phyloP scores from a whole-genome alignment of 2,329 filamentous ascomycete species.

The Curvularia spicifera region DNA sequence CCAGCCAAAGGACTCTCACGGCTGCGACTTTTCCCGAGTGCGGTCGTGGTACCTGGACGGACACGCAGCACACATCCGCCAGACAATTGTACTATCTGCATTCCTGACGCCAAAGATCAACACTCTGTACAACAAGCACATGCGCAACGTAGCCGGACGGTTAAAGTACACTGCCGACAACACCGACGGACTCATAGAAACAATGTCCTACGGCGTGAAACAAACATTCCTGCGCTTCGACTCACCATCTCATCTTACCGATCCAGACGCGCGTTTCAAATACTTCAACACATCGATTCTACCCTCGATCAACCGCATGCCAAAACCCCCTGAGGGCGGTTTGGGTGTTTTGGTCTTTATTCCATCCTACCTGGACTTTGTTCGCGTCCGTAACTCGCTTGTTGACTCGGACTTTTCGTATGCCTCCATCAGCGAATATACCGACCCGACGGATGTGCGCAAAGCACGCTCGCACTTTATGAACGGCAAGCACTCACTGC shows the following conservation, averaged over 20 bases:
- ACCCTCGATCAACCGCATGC: conserved; percentile 73
- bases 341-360: conserved; percentile 84
- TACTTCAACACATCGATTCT: conserved; percentile 87
- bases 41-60: conserved; percentile 92
- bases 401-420: conserved; percentile 75
- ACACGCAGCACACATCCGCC: conserved; percentile 78
- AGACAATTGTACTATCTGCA: conserved; percentile 80
- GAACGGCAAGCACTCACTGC: conserved; percentile 77
- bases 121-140: conserved; percentile 74
- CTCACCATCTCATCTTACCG: conserved; percentile 69
- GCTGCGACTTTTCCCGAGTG: conserved; percentile 91
- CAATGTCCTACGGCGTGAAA: conserved; percentile 70
- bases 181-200: conserved; percentile 72
- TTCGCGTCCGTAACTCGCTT: conserved; percentile 91
- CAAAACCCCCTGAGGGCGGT: conserved; percentile 62
- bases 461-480: conserved; percentile 88
- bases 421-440: conserved; percentile 88
- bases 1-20: conserved; percentile 87
- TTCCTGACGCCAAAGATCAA: conserved; percentile 91
- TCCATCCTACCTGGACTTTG: conserved; percentile 93
- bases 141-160: conserved; percentile 82
- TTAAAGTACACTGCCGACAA: conserved; percentile 73
- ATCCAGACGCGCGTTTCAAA: conserved; percentile 88
- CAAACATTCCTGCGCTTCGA: conserved; percentile 93
- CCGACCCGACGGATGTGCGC: conserved; percentile 76